Conservation (phyloP, 2,329 filamentous ascomycete genomes). For the Pseudomassariella vexata region DNA sequence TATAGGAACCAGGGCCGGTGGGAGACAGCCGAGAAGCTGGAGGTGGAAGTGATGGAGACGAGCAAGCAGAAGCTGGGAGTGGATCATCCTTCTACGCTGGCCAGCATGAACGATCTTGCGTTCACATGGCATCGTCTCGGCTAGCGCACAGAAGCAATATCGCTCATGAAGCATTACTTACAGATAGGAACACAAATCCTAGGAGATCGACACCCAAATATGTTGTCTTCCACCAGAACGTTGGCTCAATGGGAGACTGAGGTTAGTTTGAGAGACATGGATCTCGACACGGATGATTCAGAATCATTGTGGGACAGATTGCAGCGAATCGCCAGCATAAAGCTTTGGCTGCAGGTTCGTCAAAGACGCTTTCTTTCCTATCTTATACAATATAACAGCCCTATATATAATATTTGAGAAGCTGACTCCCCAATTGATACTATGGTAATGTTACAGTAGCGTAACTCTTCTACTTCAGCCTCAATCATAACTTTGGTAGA, state of each 20-base stretch:
- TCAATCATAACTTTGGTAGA: too few relatives aligned
- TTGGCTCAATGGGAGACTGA: background rate
- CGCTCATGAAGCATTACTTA: background rate
- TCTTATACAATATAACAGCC: too few relatives aligned
- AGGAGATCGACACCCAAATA: background rate
- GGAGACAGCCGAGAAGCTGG: conserved; percentile 5
- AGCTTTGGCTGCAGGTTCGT: too few relatives aligned
- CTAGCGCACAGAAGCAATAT: background rate
- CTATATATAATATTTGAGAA: too few relatives aligned
- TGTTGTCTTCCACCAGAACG: background rate
- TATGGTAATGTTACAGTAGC: too few relatives aligned
- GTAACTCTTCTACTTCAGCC: too few relatives aligned
- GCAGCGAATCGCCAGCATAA: too few relatives aligned
- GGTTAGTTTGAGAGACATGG: too few relatives aligned
- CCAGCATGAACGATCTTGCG: conserved; percentile 6
- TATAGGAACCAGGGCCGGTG: conserved; percentile 4
- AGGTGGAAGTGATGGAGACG: conserved; percentile 4
- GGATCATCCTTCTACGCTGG: conserved; percentile 4
- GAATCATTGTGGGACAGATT: too few relatives aligned
- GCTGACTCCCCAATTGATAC: too few relatives aligned
- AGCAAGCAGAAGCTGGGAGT: conserved; percentile 1
- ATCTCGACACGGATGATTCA: too few relatives aligned
- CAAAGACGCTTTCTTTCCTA: too few relatives aligned
- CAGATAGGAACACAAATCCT: background rate
- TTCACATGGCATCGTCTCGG: background rate